A percentile compares a stretch with the other conserved stretches of the same genome.
Conservation (phyloP, 2,329 filamentous ascomycete species). For the Calycina herbarum region DNA sequence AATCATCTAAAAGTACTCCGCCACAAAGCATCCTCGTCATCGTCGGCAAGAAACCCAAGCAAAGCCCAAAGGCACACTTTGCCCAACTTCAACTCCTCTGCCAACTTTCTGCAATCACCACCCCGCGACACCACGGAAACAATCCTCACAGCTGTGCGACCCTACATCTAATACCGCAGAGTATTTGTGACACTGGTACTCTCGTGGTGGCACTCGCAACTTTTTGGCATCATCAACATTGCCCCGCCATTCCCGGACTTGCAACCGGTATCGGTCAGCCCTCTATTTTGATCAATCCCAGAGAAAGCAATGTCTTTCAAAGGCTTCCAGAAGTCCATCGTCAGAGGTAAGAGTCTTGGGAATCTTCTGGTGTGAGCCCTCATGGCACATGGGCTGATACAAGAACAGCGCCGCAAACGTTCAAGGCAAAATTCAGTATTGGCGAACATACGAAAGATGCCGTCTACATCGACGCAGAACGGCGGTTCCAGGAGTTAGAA, state of each 20-base stretch:
- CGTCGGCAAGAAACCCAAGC: neutral
- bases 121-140: neutral
- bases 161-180: neutral
- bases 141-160: neutral
- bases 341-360: constrained; percentile 62
- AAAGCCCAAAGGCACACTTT: neutral
- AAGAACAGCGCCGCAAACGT: constrained; percentile 76
- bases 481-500: constrained; percentile 91
- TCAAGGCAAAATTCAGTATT: constrained; percentile 92
- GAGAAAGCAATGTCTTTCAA: constrained; percentile 77
- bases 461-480: constrained; percentile 91
- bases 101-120: neutral
- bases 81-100: constrained; percentile 3
- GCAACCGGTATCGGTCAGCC: constrained; percentile 10
- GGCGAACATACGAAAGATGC: constrained; percentile 94
- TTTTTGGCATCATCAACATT: constrained; percentile 6
- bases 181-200: neutral
- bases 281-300: constrained; percentile 15
- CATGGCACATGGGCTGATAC: constrained; percentile 28
- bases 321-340: constrained; percentile 87
- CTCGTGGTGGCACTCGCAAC: neutral
- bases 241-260: constrained; percentile 14
- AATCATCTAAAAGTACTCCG: neutral
- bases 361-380: constrained; percentile 9
- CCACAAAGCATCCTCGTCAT: neutral